Conservation (phyloP, 129 eudicot species). For the Flaveria robusta region DNA sequence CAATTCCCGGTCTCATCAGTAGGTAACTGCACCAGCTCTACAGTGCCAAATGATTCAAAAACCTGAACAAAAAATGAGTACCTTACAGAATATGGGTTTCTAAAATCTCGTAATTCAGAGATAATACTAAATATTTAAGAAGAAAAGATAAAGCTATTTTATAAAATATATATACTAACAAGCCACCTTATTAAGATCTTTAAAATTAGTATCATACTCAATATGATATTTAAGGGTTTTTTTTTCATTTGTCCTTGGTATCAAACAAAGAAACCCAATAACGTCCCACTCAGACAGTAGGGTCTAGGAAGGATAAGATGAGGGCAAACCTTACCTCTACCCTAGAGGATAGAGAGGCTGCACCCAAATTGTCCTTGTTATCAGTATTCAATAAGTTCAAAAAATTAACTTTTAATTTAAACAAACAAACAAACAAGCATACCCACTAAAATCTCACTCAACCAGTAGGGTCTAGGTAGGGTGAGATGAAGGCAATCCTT, state of each 20-base stretch:
- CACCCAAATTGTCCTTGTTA: no score
- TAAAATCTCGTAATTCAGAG: neutral
- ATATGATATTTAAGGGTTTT: neutral
- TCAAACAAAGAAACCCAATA: neutral
- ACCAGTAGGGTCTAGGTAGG: no score
- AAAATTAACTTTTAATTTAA: no score
- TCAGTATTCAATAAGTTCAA: no score
- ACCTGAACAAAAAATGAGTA: constrained; percentile 47
- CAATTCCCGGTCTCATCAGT: constrained; percentile 76
- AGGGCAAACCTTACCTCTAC: no score
- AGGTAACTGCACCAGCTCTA: constrained; percentile 91
- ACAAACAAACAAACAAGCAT: no score
- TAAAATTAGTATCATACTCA: neutral
- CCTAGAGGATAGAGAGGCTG: no score
- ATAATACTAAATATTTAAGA: no score
- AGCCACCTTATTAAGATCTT: neutral
- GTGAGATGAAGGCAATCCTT: no score
- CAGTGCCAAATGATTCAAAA: constrained; percentile 85
- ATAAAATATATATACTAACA: neutral
- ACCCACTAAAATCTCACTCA: no score
- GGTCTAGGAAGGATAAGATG: no score
- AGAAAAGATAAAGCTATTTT: neutral
- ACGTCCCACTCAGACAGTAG: no score
- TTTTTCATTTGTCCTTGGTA: neutral
- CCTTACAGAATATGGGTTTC: neutral